Evolutionary conservation across 1,284 basidiomycete species (phyloP).

Genomic region (Apiotrichum veenhuisii): DNA sequence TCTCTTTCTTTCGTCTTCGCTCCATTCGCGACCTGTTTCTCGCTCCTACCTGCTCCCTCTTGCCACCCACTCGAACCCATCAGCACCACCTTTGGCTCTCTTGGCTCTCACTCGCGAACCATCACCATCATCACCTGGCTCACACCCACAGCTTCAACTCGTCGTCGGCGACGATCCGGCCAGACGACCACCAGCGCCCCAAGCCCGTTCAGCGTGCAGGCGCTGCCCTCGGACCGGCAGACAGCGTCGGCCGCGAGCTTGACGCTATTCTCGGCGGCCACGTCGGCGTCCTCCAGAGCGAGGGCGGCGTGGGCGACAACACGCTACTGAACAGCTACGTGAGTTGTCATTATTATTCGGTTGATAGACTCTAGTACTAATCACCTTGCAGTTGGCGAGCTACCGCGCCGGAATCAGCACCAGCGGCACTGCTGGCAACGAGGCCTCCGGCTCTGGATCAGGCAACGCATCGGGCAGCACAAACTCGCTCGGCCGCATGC

Average conservation of each 20-base stretch:
- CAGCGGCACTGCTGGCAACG: not conserved
- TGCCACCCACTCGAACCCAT: no score
- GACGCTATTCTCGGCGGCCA: slow-evolving; percentile 14
- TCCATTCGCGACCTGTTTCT: no score
- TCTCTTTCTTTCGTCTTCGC: no score
- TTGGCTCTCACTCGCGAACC: no score
- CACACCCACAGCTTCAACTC: slow-evolving; percentile 29
- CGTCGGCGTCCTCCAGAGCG: slow-evolving; percentile 19
- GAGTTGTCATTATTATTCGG: not conserved
- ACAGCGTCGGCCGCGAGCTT: slow-evolving; percentile 17
- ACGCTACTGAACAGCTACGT: slow-evolving; percentile 8
- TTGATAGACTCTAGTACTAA: not conserved
- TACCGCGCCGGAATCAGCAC: not conserved
- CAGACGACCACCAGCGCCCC: slow-evolving; percentile 14
- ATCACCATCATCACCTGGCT: not conserved
- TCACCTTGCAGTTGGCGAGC: not conserved
- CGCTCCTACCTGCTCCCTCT: no score
- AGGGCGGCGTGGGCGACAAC: slow-evolving; percentile 6
- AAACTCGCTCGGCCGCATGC: not conserved
- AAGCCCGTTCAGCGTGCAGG: slow-evolving; percentile 5
- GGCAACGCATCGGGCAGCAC: not conserved
- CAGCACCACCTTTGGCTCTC: no score
- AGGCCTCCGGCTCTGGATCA: not conserved
- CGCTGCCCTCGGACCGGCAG: slow-evolving; percentile 14
- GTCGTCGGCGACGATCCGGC: slow-evolving; percentile 25